phyloP scores from a whole-genome alignment of 2,329 filamentous ascomycete genomes.

The Penicillium sp. region DNA sequence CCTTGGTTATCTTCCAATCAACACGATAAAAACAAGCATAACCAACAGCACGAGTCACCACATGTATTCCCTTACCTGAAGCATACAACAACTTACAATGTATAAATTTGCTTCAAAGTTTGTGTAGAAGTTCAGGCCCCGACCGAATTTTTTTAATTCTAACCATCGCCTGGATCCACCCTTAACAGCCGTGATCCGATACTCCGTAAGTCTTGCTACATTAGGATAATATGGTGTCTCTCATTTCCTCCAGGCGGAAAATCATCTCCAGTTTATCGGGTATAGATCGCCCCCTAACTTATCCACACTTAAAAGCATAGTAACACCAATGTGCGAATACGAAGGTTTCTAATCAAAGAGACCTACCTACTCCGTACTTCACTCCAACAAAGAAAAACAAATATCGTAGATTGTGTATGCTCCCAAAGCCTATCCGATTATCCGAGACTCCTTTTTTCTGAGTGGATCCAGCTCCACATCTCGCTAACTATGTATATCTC shows the following conservation, averaged over 20 bases:
- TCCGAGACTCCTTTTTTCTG: conserved; percentile 18
- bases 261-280: neutral
- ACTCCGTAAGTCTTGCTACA: conserved; percentile 10
- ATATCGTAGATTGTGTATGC: neutral
- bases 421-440: conserved; percentile 18
- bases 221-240: conserved; percentile 6
- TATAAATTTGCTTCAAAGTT: neutral
- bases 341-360: neutral
- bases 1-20: neutral
- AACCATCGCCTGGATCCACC: conserved; percentile 13
- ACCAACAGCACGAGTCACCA: conserved; percentile 7
- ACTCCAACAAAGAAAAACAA: neutral
- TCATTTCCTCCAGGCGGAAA: neutral
- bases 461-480: conserved; percentile 22
- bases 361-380: neutral
- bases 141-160: conserved; percentile 2
- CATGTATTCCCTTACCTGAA: conserved; percentile 19
- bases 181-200: conserved; percentile 7
- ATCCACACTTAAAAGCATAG: neutral
- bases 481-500: conserved; percentile 23
- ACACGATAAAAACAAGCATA: conserved; percentile 7
- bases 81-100: conserved; percentile 16
- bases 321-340: neutral
- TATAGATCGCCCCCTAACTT: neutral
- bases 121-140: neutral